Evolutionary conservation across 192 early-diverging fungal species (phyloP).

Genomic region (Rhizophlyctis rosea): DNA sequence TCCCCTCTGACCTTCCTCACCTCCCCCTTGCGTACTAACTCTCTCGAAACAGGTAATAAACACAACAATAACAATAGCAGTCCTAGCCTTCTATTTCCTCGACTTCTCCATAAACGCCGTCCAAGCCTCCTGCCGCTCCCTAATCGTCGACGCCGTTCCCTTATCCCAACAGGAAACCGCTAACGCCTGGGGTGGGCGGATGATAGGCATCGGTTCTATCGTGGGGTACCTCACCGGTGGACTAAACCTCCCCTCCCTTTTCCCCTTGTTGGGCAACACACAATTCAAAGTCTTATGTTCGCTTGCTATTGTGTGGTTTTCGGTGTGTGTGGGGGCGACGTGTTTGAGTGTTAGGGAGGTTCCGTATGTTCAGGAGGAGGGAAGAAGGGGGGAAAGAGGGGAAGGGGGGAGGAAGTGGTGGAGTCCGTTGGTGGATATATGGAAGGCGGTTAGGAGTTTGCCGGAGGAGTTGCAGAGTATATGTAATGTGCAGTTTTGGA

Average conservation of each 20-base stretch:
- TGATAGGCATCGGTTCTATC: slow-evolving; percentile 80
- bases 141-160: slow-evolving; percentile 83
- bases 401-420: slow-evolving; percentile 20
- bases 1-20: no score
- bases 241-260: slow-evolving; percentile 65
- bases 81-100: slow-evolving; percentile 80
- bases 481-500: slow-evolving; percentile 88
- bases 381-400: no score
- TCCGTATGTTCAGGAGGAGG: slow-evolving; percentile 14
- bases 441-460: slow-evolving; percentile 51
- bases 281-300: slow-evolving; percentile 82
- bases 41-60: slow-evolving; percentile 14
- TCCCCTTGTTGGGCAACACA: slow-evolving; percentile 66
- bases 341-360: slow-evolving; percentile 53
- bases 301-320: slow-evolving; percentile 66
- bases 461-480: slow-evolving; percentile 71
- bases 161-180: slow-evolving; percentile 75
- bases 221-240: slow-evolving; percentile 84
- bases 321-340: slow-evolving; percentile 53
- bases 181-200: slow-evolving; percentile 82
- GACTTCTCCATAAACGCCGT: slow-evolving; percentile 94
- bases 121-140: slow-evolving; percentile 75
- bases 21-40: no score
- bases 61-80: slow-evolving; percentile 66
- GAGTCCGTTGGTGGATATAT: slow-evolving; percentile 39